A percentile compares a stretch with the other conserved stretches of the same genome.
phyloP scores from a whole-genome alignment of 2,329 filamentous ascomycete genomes.

The Stromatinia cepivora region DNA sequence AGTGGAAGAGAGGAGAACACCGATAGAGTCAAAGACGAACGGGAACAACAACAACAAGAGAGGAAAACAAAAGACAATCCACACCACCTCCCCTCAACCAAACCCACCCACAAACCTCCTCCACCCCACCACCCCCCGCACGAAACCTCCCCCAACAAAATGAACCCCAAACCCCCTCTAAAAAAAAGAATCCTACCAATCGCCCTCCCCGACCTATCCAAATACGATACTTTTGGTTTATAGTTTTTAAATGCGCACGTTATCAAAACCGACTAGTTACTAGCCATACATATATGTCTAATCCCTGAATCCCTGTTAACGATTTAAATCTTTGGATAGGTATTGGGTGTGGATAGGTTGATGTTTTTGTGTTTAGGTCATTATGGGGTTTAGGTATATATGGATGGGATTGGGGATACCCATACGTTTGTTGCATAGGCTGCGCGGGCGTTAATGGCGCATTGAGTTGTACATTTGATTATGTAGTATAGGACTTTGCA shows the following conservation, averaged over 20 bases:
- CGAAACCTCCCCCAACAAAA: conserved; percentile 7
- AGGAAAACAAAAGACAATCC: not conserved
- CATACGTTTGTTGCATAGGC: not conserved
- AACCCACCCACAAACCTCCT: not conserved
- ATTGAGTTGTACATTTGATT: not conserved
- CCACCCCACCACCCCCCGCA: not conserved
- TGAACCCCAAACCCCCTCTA: not conserved
- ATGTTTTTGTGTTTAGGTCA: not conserved
- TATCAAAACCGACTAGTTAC: no score
- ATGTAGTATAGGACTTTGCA: not conserved
- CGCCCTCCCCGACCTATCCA: not conserved
- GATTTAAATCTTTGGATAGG: not conserved
- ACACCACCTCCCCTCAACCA: not conserved
- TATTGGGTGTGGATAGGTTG: not conserved
- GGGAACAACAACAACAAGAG: no score
- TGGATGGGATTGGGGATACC: not conserved
- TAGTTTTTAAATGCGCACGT: not conserved
- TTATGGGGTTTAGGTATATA: not conserved
- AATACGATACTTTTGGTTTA: conserved; percentile 1
- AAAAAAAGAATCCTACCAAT: conserved; percentile 2
- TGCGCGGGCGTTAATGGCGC: not conserved
- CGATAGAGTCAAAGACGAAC: not conserved
- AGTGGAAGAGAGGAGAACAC: not conserved
- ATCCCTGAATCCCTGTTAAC: no score
- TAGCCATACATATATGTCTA: no score